Base-by-base conservation (phyloP, 2,329 filamentous ascomycete species). In the Ambrosiella cleistominuta region DNA sequence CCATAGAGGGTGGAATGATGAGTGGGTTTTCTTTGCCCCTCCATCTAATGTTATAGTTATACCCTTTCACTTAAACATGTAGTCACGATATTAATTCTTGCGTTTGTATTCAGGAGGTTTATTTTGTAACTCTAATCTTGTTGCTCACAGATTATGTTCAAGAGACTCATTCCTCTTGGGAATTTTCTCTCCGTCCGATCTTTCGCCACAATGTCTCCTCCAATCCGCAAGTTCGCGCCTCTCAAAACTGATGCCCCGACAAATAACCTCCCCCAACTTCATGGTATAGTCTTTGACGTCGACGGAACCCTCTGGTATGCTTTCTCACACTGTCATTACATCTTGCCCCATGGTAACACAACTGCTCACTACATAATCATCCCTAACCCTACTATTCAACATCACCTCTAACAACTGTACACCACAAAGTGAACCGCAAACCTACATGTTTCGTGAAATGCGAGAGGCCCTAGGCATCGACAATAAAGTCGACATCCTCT, bases 401-500 rank as follows among this genome's bases (percentile, higher is more conserved):
- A 39, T 7, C 35, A 51, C 38, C 36, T 13, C 54, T 57, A 52
- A 57, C 40, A 19, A 45, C 40, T 37, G 45, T 19, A 40, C 38
- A 38, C 0, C 1, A 49, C 62, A 27, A 27, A 95, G 89, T 68
- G 74, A 90, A 60, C 91, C 91, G 0, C 91, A 97, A 70, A 93
- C 86, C 64, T 88, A 95, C 77, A 98, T 97, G 91, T 97, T 97
- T 71, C 69, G 71, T 17, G 78, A 94, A 66, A 97, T 98, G 91
- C 84, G 83, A 63, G 67, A 72, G 12, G 83, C 81, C 7, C 78
- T 97, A 13, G 75, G 74, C 54, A 96, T 97, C 64, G 68, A 80
- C 62, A 85, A 83, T 67, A 70, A 74, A 40, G 73, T 75, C 65
- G 93, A 98, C 70, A 97, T 98, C 67, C 82, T 98, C 47, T 83